Conservation (phyloP, 805 yeast species). For the Saturnispora diversa region DNA sequence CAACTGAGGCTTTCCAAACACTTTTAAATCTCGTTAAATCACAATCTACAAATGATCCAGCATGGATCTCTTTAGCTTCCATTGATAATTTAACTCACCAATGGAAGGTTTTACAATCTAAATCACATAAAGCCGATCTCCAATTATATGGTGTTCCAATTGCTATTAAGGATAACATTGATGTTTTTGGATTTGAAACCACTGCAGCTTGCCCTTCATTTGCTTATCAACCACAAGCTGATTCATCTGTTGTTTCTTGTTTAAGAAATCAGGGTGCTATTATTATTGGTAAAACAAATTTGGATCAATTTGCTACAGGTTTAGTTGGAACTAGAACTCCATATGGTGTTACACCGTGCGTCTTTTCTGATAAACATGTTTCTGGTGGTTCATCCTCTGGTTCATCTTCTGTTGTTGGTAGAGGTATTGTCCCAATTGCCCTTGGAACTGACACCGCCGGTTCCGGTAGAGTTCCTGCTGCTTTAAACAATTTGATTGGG, state of each 20-base stretch:
- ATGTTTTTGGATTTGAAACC: conserved; percentile 70
- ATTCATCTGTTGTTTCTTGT: conserved; percentile 67
- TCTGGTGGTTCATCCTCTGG: conserved; percentile 97
- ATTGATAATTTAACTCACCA: conserved; percentile 60
- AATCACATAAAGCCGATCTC: conserved; percentile 42
- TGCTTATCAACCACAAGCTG: conserved; percentile 57
- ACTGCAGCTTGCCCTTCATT: conserved; percentile 95
- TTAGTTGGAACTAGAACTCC: conserved; percentile 94
- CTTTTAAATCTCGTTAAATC: conserved; percentile 40
- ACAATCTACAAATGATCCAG: conserved; percentile 55
- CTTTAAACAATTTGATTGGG: conserved; percentile 83
- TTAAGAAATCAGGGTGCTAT: conserved; percentile 88
- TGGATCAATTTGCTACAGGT: conserved; percentile 98
- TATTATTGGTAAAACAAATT: conserved; percentile 84
- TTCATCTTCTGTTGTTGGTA: conserved; percentile 83
- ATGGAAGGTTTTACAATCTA: conserved; percentile 67
- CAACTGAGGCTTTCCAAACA: conserved; percentile 48
- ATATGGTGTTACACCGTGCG: conserved; percentile 80
- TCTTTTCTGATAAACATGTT: conserved; percentile 69
- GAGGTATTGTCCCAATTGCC: conserved; percentile 83
- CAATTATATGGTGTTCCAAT: conserved; percentile 91
- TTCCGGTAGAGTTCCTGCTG: conserved; percentile 96
- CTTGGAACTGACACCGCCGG: conserved; percentile 98
- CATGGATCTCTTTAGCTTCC: conserved; percentile 82
- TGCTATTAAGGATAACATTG: conserved; percentile 93